Conservation (phyloP, 2,329 filamentous ascomycete genomes). For the Fonsecaea pugnacius region DNA sequence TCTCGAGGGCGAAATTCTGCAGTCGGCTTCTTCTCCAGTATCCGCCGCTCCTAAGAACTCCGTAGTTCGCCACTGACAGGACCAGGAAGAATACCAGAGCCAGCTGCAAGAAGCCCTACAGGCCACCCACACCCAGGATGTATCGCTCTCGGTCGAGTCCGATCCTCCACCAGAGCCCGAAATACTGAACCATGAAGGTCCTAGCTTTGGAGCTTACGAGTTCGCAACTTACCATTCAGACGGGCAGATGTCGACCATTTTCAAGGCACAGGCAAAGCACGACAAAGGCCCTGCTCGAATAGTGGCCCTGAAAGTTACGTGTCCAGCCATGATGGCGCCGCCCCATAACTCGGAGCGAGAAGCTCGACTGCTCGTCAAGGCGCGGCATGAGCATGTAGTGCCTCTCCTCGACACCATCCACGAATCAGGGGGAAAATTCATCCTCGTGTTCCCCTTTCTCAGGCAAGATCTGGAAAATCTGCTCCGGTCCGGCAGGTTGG, state of each 20-base stretch:
- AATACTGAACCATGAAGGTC: slow-evolving; percentile 41
- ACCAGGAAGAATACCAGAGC: slow-evolving; percentile 62
- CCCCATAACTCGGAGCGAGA: slow-evolving; percentile 85
- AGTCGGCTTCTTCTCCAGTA: slow-evolving; percentile 63
- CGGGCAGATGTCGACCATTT: slow-evolving; percentile 83
- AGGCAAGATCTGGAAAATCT: slow-evolving; percentile 72
- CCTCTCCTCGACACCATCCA: slow-evolving; percentile 71
- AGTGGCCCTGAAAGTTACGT: slow-evolving; percentile 84
- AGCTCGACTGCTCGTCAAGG: slow-evolving; percentile 69
- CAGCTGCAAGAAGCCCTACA: slow-evolving; percentile 48
- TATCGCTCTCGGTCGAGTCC: slow-evolving; percentile 38
- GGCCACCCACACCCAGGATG: slow-evolving; percentile 39
- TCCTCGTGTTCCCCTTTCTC: slow-evolving; percentile 85
- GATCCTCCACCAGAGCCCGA: slow-evolving; percentile 32
- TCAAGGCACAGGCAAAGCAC: slow-evolving; percentile 61
- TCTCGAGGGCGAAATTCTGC: slow-evolving; percentile 68
- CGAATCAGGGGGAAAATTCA: slow-evolving; percentile 70
- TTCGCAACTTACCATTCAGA: slow-evolving; percentile 62
- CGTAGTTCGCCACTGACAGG: slow-evolving; percentile 33
- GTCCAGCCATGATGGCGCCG: slow-evolving; percentile 70
- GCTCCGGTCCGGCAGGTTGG: slow-evolving; percentile 49
- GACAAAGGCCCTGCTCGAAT: slow-evolving; percentile 46
- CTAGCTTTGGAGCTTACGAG: slow-evolving; percentile 59
- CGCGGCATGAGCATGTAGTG: slow-evolving; percentile 59
- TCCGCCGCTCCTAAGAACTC: slow-evolving; percentile 8